Evolutionary conservation across 805 yeast species (phyloP).

Genomic region (Saccharomycopsis sp.): DNA sequence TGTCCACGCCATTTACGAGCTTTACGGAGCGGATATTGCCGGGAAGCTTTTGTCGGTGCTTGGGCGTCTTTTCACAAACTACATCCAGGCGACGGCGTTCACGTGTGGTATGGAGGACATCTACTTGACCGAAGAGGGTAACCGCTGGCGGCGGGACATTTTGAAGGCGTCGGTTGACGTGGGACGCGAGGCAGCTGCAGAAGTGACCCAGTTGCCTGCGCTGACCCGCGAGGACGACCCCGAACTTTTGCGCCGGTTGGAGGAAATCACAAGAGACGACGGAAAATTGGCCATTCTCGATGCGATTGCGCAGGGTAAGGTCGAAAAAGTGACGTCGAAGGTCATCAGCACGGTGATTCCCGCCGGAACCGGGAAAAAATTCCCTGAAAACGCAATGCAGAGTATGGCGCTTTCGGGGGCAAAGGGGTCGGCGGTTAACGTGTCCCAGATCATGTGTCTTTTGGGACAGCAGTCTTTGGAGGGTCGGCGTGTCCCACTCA

Average conservation of each 20-base stretch:
- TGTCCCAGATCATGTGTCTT: slow-evolving; percentile 98
- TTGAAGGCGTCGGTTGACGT: slow-evolving; percentile 68
- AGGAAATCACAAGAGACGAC: slow-evolving; percentile 92
- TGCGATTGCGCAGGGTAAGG: slow-evolving; percentile 92
- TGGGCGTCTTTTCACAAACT: slow-evolving; percentile 91
- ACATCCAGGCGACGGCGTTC: slow-evolving; percentile 84
- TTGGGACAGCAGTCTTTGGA: slow-evolving; percentile 98
- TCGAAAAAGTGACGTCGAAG: slow-evolving; percentile 85
- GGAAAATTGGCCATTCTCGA: slow-evolving; percentile 87
- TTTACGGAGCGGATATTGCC: slow-evolving; percentile 86
- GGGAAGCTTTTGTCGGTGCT: slow-evolving; percentile 87
- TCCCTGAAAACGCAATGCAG: slow-evolving; percentile 97
- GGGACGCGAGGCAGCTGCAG: slow-evolving; percentile 90
- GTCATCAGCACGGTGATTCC: slow-evolving; percentile 95
- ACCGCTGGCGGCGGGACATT: slow-evolving; percentile 79
- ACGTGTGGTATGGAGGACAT: slow-evolving; percentile 99
- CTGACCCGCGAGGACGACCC: slow-evolving; percentile 46
- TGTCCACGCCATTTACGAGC: slow-evolving; percentile 93
- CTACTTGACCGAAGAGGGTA: slow-evolving; percentile 86
- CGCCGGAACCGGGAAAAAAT: slow-evolving; percentile 88
- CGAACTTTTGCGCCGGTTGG: slow-evolving; percentile 81
- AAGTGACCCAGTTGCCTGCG: slow-evolving; percentile 75
- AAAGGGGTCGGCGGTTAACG: slow-evolving; percentile 96
- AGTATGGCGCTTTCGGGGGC: slow-evolving; percentile 99
- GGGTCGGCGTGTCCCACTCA: slow-evolving; percentile 98